Percentiles rank a stretch among this genome's conserved stretches.
Evolutionary conservation across 2,329 filamentous ascomycete genomes (phyloP).

Genomic region (Orbilia javanica): DNA sequence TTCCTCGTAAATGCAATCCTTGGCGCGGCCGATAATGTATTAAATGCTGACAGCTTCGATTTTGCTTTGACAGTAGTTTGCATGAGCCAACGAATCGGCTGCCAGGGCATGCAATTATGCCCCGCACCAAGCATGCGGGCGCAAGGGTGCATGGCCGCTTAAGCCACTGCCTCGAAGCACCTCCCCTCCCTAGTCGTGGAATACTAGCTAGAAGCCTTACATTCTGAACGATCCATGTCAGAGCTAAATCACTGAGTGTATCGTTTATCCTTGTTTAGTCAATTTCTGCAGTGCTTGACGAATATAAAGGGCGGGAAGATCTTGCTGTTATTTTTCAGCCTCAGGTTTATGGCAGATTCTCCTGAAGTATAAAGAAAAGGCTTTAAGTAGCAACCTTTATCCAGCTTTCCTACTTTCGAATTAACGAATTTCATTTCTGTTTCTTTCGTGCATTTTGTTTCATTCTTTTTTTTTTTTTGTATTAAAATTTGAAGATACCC

Average conservation of each 20-base stretch:
- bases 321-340: conserved; percentile 20
- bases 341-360: conserved; percentile 4
- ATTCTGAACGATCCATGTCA: conserved; percentile 26
- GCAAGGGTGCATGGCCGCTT: conserved; percentile 29
- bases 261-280: conserved; percentile 50
- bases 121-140: conserved; percentile 27
- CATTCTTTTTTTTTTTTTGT: conserved; percentile 1
- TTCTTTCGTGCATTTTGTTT: conserved; percentile 8
- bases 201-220: conserved; percentile 15
- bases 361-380: conserved; percentile 19
- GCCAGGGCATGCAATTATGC: conserved; percentile 10
- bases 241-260: conserved; percentile 43
- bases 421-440: conserved; percentile 22
- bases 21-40: not conserved
- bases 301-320: conserved; percentile 23
- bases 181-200: not conserved
- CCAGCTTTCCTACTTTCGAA: not conserved
- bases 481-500: conserved; percentile 23
- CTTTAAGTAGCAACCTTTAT: conserved; percentile 33
- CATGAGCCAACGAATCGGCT: conserved; percentile 40
- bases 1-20: not conserved
- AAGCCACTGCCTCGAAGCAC: conserved; percentile 18
- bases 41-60: conserved; percentile 41
- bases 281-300: conserved; percentile 25
- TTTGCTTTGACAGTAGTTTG: conserved; percentile 22